phyloP scores from a whole-genome alignment of 148 eudicot species.

The Simmondsia chinensis region DNA sequence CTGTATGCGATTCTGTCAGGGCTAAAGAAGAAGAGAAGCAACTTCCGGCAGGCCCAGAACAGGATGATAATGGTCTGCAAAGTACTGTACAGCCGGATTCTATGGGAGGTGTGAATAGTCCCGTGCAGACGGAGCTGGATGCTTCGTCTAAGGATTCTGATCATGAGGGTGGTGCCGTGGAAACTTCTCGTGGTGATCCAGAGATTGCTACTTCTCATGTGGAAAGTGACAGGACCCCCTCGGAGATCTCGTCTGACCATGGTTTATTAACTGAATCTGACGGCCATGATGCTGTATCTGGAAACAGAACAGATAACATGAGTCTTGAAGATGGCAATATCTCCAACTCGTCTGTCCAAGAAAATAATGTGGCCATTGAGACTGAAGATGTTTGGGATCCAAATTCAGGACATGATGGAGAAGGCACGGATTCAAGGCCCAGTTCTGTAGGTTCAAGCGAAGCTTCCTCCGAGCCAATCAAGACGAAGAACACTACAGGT shows the following conservation, averaged over 20 bases:
- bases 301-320: too few relatives aligned
- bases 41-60: constrained; percentile 9
- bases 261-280: constrained; percentile 13
- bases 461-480: constrained; percentile 29
- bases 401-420: constrained; percentile 21
- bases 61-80: neutral
- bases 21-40: constrained; percentile 11
- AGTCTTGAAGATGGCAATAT: too few relatives aligned
- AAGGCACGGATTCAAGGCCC: constrained; percentile 22
- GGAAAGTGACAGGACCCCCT: constrained; percentile 2
- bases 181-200: neutral
- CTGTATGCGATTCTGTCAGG: constrained; percentile 8
- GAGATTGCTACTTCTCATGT: neutral
- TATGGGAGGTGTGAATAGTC: neutral
- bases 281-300: too few relatives aligned
- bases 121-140: neutral
- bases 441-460: constrained; percentile 22
- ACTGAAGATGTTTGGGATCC: constrained; percentile 21
- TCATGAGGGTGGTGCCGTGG: neutral
- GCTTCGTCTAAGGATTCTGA: too few relatives aligned
- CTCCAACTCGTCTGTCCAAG: constrained; percentile 17
- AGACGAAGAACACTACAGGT: constrained; percentile 28
- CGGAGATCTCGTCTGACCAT: neutral
- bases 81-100: neutral
- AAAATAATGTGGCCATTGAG: constrained; percentile 17